Percentiles rank a stretch among this genome's conserved stretches.
Evolutionary conservation across 176 grass and related monocot species (phyloP).

Genomic region (Puccinellia tenuiflora): DNA sequence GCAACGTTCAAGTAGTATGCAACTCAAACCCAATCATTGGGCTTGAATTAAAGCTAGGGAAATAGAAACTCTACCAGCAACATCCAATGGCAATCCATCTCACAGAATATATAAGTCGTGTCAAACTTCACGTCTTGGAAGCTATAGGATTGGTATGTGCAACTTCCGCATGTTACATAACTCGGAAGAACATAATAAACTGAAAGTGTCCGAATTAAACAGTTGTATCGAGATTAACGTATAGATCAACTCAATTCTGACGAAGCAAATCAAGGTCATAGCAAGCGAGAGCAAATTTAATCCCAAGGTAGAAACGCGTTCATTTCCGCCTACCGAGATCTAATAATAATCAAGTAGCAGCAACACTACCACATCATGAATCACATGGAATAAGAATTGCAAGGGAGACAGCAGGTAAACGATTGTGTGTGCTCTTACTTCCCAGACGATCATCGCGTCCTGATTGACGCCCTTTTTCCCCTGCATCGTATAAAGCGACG

Average conservation of each 20-base stretch:
- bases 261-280: constrained; percentile 17
- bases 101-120: constrained; percentile 18
- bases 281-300: not conserved
- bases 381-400: constrained; percentile 3
- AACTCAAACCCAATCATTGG: constrained; percentile 40
- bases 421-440: constrained; percentile 41
- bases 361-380: not conserved
- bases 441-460: constrained; percentile 95
- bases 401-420: constrained; percentile 8
- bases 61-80: constrained; percentile 31
- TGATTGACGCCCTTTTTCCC: constrained; percentile 93
- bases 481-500: constrained; percentile 82
- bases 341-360: constrained; percentile 13
- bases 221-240: constrained; percentile 2
- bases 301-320: not conserved
- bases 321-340: constrained; percentile 22
- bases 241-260: constrained; percentile 19
- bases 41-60: constrained; percentile 31
- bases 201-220: not conserved
- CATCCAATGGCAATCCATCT: constrained; percentile 21
- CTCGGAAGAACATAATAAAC: constrained; percentile 5
- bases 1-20: constrained; percentile 27
- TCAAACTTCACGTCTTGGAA: constrained; percentile 31
- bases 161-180: constrained; percentile 13
- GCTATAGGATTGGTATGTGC: constrained; percentile 12